These are phyloP conservation scores for Coccomyxa sp. DNA, from an alignment of 139 green algal genomes.

Conservation along the genomic window DNA sequence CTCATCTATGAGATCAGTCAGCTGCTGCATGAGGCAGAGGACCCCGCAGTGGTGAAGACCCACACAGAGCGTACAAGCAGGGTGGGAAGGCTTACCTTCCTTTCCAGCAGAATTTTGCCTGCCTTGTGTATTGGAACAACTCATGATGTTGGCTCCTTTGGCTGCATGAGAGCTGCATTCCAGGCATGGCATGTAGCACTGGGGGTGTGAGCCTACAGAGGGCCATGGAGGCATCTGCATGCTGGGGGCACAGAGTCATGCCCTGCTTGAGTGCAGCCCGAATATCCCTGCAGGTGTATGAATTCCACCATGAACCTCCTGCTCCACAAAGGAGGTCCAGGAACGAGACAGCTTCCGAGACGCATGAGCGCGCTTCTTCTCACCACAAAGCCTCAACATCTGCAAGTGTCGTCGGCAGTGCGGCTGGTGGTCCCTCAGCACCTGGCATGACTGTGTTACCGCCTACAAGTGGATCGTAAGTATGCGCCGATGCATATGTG, in stretches of 20 bases:
- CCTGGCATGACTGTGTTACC: neutral
- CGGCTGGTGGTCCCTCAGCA: neutral
- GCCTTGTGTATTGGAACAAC: neutral
- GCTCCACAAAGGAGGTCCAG: neutral
- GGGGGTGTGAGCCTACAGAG: neutral
- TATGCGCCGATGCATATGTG: neutral
- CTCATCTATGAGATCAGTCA: constrained; percentile 66
- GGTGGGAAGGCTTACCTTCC: neutral
- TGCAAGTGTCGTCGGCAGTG: neutral
- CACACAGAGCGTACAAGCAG: neutral
- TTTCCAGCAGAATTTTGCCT: no score
- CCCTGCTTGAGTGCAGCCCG: neutral
- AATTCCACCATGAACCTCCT: constrained; percentile 2
- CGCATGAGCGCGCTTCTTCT: neutral
- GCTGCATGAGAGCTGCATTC: neutral
- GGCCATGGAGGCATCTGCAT: neutral
- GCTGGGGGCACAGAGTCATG: no score
- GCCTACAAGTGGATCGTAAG: neutral
- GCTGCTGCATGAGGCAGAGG: constrained; percentile 26
- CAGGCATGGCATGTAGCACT: neutral
- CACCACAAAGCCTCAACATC: neutral
- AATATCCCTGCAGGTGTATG: neutral
- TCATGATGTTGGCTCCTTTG: neutral
- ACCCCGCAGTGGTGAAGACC: neutral
- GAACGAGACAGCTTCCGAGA: neutral